Base-by-base conservation (phyloP, 805 yeast species). In the Cyberlindnera bimundalis region DNA sequence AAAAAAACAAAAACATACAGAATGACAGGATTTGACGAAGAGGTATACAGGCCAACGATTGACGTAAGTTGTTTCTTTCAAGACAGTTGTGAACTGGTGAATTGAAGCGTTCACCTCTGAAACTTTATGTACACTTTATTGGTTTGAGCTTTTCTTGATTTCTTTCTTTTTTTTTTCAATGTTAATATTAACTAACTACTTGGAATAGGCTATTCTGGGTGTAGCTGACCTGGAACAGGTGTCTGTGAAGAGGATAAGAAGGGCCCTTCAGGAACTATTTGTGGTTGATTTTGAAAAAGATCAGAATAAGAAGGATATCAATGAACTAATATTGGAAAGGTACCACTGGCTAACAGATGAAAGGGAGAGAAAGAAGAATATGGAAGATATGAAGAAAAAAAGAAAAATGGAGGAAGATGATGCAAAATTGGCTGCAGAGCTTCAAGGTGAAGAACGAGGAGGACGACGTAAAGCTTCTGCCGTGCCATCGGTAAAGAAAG, bases 191-290 rank as follows among this genome's bases (percentile, higher is more conserved):
- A 32, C 27, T 32, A 32, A 32, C 35, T 7, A 4, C n/a, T 11
- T 13, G 6, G 6, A 6, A n/a, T 6, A 78, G 84, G 88, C 95
- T 2, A 84, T 86, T 10, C 62, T 86, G 27, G 67, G 80, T 36
- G 89, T 78, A 6, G 77, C 90, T 1, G 83, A 85, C 52, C 68
- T 84, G 24, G 81, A 81, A 45, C 70, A 74, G 45, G 78, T 85
- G 13, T 77, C 90, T 0, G 88, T 84, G 6, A 83, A 82, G 59
- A 74, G 76, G 56, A 76, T 86, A 18, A 67, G 95, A 46, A 70
- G 72, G 44, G 91, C 90, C 0, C 54, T 86, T n/a, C 87, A 81
- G 56, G 84, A 76, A 46, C 65, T 86, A 24, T 84, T 79, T 52
- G 75, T 72, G 5, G 66, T 72, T 1, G 79, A 82, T 48, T 67